A percentile compares a stretch with the other conserved stretches of the same genome.
Evolutionary conservation across 2,329 filamentous ascomycete genomes (phyloP).

Genomic region (Epichloe gansuensis): DNA sequence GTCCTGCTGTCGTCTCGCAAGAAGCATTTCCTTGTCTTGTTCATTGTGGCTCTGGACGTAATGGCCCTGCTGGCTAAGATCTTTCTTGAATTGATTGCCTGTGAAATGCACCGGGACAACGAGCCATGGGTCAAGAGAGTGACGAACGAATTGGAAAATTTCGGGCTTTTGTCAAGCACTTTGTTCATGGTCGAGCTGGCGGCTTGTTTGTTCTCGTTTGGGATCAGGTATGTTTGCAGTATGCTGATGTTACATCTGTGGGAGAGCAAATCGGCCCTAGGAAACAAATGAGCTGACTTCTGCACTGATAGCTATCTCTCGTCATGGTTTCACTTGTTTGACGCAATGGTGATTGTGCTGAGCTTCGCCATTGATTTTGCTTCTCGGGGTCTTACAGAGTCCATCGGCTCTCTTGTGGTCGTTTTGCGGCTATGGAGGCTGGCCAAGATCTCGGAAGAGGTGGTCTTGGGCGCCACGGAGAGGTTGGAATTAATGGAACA

Average conservation of each 20-base stretch:
- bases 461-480: constrained; percentile 50
- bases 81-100: constrained; percentile 35
- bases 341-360: constrained; percentile 48
- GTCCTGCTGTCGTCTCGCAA: constrained; percentile 22
- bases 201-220: constrained; percentile 49
- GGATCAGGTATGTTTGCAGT: constrained; percentile 34
- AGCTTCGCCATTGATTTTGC: constrained; percentile 52
- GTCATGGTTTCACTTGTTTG: constrained; percentile 50
- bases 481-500: constrained; percentile 45
- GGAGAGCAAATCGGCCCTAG: neutral
- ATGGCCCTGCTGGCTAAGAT: constrained; percentile 33
- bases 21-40: constrained; percentile 34
- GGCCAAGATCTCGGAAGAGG: constrained; percentile 59
- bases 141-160: constrained; percentile 30
- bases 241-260: neutral
- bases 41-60: constrained; percentile 33
- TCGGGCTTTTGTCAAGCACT: constrained; percentile 48
- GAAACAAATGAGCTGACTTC: neutral
- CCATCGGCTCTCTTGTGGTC: constrained; percentile 54
- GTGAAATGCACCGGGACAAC: constrained; percentile 28
- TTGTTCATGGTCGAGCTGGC: constrained; percentile 53
- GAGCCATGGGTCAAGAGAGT: constrained; percentile 29
- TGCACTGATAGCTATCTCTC: constrained; percentile 37
- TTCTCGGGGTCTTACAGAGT: constrained; percentile 45
- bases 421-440: constrained; percentile 56